Evolutionary conservation across 805 yeast genomes (phyloP), one percentile per base, ranked within the genome.

Genomic region (Suhomyces sp.): DNA sequence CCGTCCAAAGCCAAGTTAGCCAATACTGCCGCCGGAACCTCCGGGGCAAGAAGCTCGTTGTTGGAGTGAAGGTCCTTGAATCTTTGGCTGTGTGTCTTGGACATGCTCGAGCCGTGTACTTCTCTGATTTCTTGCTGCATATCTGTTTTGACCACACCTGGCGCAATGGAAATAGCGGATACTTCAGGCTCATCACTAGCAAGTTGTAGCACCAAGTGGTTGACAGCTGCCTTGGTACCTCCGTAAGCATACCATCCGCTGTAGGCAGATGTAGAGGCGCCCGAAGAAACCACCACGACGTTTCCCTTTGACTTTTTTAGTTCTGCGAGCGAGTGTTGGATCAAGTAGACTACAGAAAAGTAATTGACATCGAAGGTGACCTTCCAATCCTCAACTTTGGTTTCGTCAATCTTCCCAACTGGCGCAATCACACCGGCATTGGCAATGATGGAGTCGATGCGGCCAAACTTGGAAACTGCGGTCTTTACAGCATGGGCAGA

Each of bases 211-310:
- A 89, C 84, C 48, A 90, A 78, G 60, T 86, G 91, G 66, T 93
- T 91, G 47, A 93, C 64, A 0, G 97, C 97, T 0, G 97, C 97
- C 67, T 93, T 93, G 6, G 97, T 85, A 4, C 92, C 73, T 1
- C 97, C 96, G 61, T 93, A 93, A 4, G 97, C 96, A 15, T 87
- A 86, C 97, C 97, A 93, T 0, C 90, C 94, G 55, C 76, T 63
- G 54, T 67, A 75, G 17, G 84, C 72, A 49, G 76, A 79, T 1
- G 79, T 77, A 17, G 96, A 79, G 0, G 98, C 97, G 5, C 97
- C 97, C 1, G 96, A 89, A 17, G 96, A 87, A 0, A 92, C 97
- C 51, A 86, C 82, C n/a, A 93, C 75, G 35, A 87, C 76, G 41
- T 75, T 78, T 0, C 96, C 96, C 12, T 78, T 69, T 3, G 82